Evolutionary conservation across 2,329 filamentous ascomycete species (phyloP).

Genomic region (Phaeomoniella chlamydospora): DNA sequence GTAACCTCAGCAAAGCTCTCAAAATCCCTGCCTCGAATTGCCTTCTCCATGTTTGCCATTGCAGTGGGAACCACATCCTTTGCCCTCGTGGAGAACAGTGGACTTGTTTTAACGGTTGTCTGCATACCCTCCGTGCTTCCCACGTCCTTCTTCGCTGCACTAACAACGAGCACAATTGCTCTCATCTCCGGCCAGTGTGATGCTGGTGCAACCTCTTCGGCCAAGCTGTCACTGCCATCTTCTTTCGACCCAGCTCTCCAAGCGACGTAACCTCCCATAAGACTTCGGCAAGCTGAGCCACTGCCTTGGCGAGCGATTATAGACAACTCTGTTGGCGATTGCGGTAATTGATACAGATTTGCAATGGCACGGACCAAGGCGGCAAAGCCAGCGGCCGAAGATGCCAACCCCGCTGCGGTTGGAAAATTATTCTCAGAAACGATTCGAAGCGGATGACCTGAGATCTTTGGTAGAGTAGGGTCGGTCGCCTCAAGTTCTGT

Average conservation of each 20-base stretch:
- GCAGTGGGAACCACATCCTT: constrained; percentile 62
- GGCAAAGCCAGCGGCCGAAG: constrained; percentile 40
- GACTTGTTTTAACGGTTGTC: constrained; percentile 80
- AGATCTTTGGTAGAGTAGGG: constrained; percentile 66
- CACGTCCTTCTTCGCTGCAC: constrained; percentile 90
- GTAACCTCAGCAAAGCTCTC: constrained; percentile 75
- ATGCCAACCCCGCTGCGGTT: constrained; percentile 73
- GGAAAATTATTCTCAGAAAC: constrained; percentile 99
- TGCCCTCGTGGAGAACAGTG: constrained; percentile 69
- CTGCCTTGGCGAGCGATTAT: constrained; percentile 86
- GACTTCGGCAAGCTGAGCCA: constrained; percentile 79
- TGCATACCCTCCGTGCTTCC: constrained; percentile 93
- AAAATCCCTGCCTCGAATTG: constrained; percentile 68
- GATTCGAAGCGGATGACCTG: constrained; percentile 61
- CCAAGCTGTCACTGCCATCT: constrained; percentile 77
- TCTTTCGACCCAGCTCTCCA: constrained; percentile 67
- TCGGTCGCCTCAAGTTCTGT: constrained; percentile 59
- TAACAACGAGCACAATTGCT: constrained; percentile 79
- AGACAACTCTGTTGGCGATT: constrained; percentile 69
- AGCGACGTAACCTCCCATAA: constrained; percentile 92
- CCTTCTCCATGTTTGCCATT: constrained; percentile 75
- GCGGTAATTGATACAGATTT: constrained; percentile 74
- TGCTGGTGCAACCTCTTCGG: constrained; percentile 75
- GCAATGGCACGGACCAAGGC: constrained; percentile 65
- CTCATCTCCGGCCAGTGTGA: constrained; percentile 94